These are phyloP conservation scores for Dothistroma pini DNA, from an alignment of 2,329 filamentous ascomycete species.

Conservation along the genomic window DNA sequence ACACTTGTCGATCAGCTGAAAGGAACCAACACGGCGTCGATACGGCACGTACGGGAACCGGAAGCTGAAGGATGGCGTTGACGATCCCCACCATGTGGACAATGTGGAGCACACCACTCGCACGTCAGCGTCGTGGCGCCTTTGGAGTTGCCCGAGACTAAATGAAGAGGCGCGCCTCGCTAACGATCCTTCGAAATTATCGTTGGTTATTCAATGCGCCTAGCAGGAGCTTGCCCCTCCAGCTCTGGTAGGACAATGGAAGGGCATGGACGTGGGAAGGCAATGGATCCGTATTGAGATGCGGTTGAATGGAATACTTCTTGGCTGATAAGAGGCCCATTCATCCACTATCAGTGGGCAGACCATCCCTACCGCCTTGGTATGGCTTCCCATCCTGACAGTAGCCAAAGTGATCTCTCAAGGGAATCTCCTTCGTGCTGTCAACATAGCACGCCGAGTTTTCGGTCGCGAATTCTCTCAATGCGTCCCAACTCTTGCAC, in stretches of 20 bases:
- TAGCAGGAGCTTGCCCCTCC: too few species aligned
- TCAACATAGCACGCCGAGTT: slow-evolving; percentile 15
- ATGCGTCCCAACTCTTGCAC: slow-evolving; percentile 18
- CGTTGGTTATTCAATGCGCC: too few species aligned
- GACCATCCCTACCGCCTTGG: not conserved
- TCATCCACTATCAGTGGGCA: not conserved
- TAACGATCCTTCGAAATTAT: too few species aligned
- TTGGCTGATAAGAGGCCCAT: too few species aligned
- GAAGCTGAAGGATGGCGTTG: not conserved
- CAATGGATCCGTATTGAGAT: not conserved
- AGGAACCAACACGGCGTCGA: not conserved
- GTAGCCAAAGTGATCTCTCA: slow-evolving; percentile 5
- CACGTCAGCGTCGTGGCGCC: too few species aligned
- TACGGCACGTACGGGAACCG: not conserved
- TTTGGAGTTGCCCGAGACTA: too few species aligned
- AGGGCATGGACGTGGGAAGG: not conserved
- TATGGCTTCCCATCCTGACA: slow-evolving; percentile 1
- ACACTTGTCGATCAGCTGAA: not conserved
- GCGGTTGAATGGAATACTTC: too few species aligned
- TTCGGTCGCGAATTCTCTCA: slow-evolving; percentile 19
- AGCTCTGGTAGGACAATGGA: not conserved
- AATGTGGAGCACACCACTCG: too few species aligned
- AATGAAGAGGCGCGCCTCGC: too few species aligned
- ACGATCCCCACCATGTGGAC: not conserved
- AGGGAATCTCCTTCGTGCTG: not conserved